A percentile compares a stretch with the other conserved stretches of the same genome.
Evolutionary conservation across 2,329 filamentous ascomycete genomes (phyloP).

Genomic region (Neopestalotiopsis sp.): DNA sequence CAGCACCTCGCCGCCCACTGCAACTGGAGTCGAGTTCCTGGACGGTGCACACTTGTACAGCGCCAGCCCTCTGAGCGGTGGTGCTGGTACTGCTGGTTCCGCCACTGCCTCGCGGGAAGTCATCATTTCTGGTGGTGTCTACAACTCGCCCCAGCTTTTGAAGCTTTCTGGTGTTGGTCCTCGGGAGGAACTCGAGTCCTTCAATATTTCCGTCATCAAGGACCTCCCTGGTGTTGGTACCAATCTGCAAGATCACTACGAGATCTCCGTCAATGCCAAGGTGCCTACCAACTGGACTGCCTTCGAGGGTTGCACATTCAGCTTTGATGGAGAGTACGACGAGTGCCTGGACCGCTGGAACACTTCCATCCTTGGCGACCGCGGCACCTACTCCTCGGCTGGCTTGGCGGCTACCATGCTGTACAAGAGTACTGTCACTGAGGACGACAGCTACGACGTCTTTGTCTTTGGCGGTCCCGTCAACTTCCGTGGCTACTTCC

Average conservation of each 20-base stretch:
- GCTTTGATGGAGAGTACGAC: conserved; percentile 34
- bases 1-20: conserved; percentile 41
- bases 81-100: conserved; percentile 40
- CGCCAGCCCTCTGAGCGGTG: conserved; percentile 42
- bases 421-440: conserved; percentile 31
- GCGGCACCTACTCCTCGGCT: conserved; percentile 40
- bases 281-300: conserved; percentile 41
- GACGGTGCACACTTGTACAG: conserved; percentile 51
- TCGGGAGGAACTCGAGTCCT: conserved; percentile 40
- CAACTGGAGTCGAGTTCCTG: conserved; percentile 55
- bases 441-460: conserved; percentile 37
- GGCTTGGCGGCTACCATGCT: conserved; percentile 38
- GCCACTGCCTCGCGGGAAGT: conserved; percentile 50
- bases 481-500: conserved; percentile 46
- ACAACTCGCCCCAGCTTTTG: conserved; percentile 59
- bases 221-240: conserved; percentile 63
- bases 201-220: conserved; percentile 45
- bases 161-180: conserved; percentile 53
- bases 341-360: conserved; percentile 35
- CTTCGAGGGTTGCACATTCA: conserved; percentile 40
- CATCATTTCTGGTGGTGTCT: conserved; percentile 55
- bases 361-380: conserved; percentile 25
- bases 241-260: conserved; percentile 63
- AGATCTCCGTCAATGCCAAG: conserved; percentile 49
- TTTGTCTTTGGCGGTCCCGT: conserved; percentile 45